A percentile compares a stretch with the other conserved stretches of the same genome.
Conservation (phyloP, 2,329 filamentous ascomycete genomes). For the Penicillium polonicum region DNA sequence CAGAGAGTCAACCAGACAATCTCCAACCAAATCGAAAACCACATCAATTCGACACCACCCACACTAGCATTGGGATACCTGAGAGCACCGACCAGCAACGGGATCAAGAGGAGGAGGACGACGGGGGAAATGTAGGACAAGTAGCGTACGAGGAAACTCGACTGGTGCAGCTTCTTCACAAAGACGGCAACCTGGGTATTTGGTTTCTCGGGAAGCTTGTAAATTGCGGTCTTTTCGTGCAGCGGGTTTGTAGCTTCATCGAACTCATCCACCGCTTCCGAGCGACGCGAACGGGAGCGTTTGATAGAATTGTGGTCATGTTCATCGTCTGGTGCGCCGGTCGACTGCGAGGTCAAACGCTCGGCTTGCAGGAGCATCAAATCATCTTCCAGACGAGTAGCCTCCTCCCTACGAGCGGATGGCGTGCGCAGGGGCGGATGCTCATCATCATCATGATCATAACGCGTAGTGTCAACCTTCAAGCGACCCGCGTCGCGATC, state of each 20-base stretch:
- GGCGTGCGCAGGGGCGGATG: constrained; percentile 44
- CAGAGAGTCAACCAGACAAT: constrained; percentile 90
- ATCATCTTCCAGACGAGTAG: constrained; percentile 64
- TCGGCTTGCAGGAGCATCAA: constrained; percentile 65
- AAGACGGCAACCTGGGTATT: constrained; percentile 61
- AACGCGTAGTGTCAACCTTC: constrained; percentile 32
- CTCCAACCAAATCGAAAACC: constrained; percentile 95
- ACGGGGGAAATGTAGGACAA: constrained; percentile 69
- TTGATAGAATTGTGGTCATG: constrained; percentile 48
- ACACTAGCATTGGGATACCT: constrained; percentile 60
- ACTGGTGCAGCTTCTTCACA: constrained; percentile 64
- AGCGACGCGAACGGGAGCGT: constrained; percentile 52
- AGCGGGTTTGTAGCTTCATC: constrained; percentile 67
- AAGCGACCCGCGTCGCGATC: constrained; percentile 16
- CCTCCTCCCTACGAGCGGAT: constrained; percentile 59
- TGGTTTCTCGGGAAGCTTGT: constrained; percentile 63
- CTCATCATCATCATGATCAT: constrained; percentile 12
- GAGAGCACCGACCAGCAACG: constrained; percentile 64
- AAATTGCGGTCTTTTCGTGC: constrained; percentile 64
- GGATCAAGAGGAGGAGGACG: constrained; percentile 64
- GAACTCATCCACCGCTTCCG: constrained; percentile 64
- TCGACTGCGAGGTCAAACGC: constrained; percentile 53
- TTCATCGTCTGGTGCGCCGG: constrained; percentile 29
- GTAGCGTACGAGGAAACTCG: constrained; percentile 66
- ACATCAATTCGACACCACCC: constrained; percentile 75